A percentile compares a stretch with the other conserved stretches of the same genome.
Evolutionary conservation across 345 rosid species (phyloP).

Genomic region (Gossypium turneri): DNA sequence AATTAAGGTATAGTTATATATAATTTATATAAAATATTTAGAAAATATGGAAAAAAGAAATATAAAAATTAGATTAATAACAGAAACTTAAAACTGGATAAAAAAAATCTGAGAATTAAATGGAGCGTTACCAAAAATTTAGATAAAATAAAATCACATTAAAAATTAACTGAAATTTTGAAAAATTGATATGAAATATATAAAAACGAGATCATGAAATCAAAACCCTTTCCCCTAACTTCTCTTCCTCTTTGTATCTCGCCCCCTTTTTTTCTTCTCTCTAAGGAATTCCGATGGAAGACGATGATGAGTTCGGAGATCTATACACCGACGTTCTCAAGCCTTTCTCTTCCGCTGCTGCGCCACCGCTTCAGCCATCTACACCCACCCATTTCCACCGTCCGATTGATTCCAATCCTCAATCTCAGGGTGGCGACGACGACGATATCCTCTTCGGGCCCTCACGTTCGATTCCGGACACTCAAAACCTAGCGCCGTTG

Average conservation of each 20-base stretch:
- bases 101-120: no score
- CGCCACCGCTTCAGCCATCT: neutral
- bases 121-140: no score
- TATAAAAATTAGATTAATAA: no score
- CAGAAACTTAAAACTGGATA: no score
- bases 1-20: no score
- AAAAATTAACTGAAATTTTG: no score
- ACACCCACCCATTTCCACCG: slow-evolving; percentile 17
- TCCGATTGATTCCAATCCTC: slow-evolving; percentile 63
- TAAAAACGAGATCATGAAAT: neutral
- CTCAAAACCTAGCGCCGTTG: slow-evolving; percentile 5
- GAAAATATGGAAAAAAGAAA: no score
- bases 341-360: slow-evolving; percentile 35
- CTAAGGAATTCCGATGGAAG: slow-evolving; percentile 53
- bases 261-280: neutral
- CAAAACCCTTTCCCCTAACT: slow-evolving; percentile 20
- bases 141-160: no score
- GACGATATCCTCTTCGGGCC: slow-evolving; percentile 11
- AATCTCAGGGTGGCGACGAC: slow-evolving; percentile 23
- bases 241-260: neutral
- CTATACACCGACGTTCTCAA: slow-evolving; percentile 80
- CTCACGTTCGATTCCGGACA: slow-evolving; percentile 7
- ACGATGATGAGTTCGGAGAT: slow-evolving; percentile 99
- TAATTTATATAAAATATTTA: no score
- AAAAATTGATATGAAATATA: no score